Evolutionary conservation across 2,329 filamentous ascomycete species (phyloP), one percentile per base, ranked within the genome.

Genomic region (Incumbomyces lentus): DNA sequence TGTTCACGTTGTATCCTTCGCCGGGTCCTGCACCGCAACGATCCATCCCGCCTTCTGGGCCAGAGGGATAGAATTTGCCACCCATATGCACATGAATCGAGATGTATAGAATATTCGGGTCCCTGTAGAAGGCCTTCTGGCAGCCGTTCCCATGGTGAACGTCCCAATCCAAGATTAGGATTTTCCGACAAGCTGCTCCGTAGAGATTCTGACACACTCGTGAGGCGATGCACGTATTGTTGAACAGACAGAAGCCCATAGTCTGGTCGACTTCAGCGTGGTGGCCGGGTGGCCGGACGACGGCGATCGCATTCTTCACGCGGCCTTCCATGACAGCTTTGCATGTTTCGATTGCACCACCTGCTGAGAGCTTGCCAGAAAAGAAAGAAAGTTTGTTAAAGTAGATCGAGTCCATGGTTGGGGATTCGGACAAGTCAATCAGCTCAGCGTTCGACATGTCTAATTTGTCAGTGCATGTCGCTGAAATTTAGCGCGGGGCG

Each of bases 181-280:
- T 78, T 65, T 94, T 96, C 47, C 87, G 81, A 60, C 90, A 95
- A 7, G 69, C 69, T 2, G 90, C 78, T 1, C 85, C 85, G 55
- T 85, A 92, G 49, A 88, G 81, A 44, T 75, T 70, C 62, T 95
- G 88, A 61, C 89, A 95, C 11, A 89, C 84, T 49, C 79, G 83
- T n/a, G 88, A 82, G 1, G 89, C 90, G 49, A 98, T 84, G 16
- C 86, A 88, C 2, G 96, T 92, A 59, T 98, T 98, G 68, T 98
- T 95, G 69, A 96, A 96, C 49, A 96, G 78, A 63, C 92, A 98
- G 61, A 98, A 98, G 0, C 92, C 92, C 75, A 95, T 92, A 1
- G 90, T 78, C 31, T 81, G 73, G 58, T 92, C 76, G 48, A 79
- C 81, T 62, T 98, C 92, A 1, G 92, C 92, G 64, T 98, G 92